Percentiles rank a stretch among this genome's conserved stretches.
Evolutionary conservation across 2,329 filamentous ascomycete genomes (phyloP).

Genomic region (Trichoderma semiorbis): DNA sequence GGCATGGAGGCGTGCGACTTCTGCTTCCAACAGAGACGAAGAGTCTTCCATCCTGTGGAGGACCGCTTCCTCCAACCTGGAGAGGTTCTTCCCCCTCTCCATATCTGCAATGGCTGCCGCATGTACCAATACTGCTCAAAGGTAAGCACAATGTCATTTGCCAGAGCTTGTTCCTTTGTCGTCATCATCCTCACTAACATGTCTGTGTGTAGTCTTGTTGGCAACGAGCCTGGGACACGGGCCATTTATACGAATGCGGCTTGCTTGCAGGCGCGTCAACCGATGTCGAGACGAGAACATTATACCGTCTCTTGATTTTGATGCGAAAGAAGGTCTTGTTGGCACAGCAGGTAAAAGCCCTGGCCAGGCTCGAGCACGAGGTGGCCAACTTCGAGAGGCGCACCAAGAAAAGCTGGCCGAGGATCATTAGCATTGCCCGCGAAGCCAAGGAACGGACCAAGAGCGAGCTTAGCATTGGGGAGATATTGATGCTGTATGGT

Average conservation of each 20-base stretch:
- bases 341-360: background rate
- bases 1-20: background rate
- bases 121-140: conserved; percentile 14
- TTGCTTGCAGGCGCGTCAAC: background rate
- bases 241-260: conserved; percentile 14
- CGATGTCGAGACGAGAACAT: background rate
- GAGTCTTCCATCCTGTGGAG: background rate
- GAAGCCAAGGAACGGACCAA: conserved; percentile 6
- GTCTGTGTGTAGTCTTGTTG: background rate
- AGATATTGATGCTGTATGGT: conserved; percentile 8
- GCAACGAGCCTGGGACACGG: conserved; percentile 7
- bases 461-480: background rate
- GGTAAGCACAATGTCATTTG: background rate
- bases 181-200: background rate
- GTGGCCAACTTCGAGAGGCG: background rate
- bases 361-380: background rate
- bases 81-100: background rate
- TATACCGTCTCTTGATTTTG: conserved; percentile 11
- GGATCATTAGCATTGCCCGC: background rate
- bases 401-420: background rate
- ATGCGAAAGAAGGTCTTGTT: background rate
- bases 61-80: background rate
- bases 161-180: background rate
- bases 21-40: conserved; percentile 5
- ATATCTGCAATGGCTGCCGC: background rate